phyloP scores from a whole-genome alignment of 1,284 basidiomycete species.

The Tremellales sp. region DNA sequence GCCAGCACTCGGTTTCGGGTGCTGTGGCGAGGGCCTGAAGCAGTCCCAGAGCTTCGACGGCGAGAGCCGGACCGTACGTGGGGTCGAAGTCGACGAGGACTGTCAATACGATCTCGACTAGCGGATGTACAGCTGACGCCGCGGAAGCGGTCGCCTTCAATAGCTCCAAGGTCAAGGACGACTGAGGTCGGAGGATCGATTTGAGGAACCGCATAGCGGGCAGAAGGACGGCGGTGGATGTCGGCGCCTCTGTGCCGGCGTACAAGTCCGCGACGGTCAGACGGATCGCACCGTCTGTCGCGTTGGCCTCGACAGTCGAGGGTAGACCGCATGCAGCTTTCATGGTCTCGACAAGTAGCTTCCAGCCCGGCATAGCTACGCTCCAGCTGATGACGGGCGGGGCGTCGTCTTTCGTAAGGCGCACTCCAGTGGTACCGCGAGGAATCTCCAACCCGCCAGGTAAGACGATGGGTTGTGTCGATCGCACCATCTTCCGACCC shows the following conservation, averaged over 20 bases:
- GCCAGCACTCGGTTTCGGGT: slow-evolving; percentile 25
- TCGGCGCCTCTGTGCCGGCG: not conserved
- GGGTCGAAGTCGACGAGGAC: slow-evolving; percentile 14
- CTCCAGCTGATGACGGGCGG: slow-evolving; percentile 20
- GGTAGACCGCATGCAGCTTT: slow-evolving; percentile 26
- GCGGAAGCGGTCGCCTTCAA: not conserved
- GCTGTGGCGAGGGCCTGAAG: slow-evolving; percentile 29
- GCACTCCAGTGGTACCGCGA: slow-evolving; percentile 23
- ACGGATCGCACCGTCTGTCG: not conserved
- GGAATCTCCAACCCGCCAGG: slow-evolving; percentile 35
- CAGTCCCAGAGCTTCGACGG: slow-evolving; percentile 29
- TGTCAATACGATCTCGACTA: slow-evolving; percentile 29
- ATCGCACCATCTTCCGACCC: slow-evolving; percentile 23
- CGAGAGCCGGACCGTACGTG: slow-evolving; percentile 10
- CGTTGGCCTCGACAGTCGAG: not conserved
- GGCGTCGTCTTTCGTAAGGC: slow-evolving; percentile 11
- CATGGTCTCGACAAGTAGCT: slow-evolving; percentile 33
- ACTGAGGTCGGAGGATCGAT: slow-evolving; percentile 21
- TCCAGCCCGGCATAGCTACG: slow-evolving; percentile 27
- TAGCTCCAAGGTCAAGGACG: slow-evolving; percentile 9
- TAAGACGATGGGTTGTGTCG: slow-evolving; percentile 22
- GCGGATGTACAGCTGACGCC: slow-evolving; percentile 13
- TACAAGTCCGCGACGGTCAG: not conserved
- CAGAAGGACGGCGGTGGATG: slow-evolving; percentile 18
- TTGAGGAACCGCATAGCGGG: slow-evolving; percentile 30